Evolutionary conservation across 306 rosid genomes (phyloP).

Genomic region (Citrullus mucosospermus): DNA sequence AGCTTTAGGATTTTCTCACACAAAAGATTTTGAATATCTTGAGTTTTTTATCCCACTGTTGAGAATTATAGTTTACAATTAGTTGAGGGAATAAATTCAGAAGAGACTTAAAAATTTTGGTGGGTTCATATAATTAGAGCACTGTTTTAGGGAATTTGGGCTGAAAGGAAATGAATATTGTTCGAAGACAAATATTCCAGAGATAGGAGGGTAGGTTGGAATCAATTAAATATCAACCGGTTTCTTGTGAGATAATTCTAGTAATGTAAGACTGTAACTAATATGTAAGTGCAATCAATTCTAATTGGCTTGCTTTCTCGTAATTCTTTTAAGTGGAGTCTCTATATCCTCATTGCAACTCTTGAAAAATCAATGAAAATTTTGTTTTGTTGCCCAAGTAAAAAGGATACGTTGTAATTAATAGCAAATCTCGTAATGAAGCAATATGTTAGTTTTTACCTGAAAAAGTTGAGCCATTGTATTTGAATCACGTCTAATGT

Average conservation of each 20-base stretch:
- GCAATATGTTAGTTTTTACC: conserved; percentile 26
- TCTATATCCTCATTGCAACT: neutral
- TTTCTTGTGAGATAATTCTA: neutral
- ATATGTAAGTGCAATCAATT: neutral
- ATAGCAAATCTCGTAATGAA: neutral
- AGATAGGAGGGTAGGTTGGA: neutral
- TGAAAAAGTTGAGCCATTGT: conserved; percentile 60
- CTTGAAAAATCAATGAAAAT: neutral
- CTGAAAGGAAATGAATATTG: neutral
- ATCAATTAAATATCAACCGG: neutral
- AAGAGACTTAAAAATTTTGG: neutral
- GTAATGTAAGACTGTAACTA: neutral
- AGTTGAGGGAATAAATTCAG: neutral
- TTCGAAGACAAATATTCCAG: neutral
- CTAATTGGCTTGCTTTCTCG: neutral
- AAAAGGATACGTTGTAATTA: neutral
- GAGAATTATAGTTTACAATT: neutral
- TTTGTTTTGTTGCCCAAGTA: neutral
- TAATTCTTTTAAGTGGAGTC: neutral
- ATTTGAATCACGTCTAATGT: conserved; percentile 57
- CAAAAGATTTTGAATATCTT: no score
- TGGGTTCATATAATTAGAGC: neutral
- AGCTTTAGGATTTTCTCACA: neutral
- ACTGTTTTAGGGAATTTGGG: neutral
- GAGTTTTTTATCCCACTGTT: neutral